Evolutionary conservation across 2,329 filamentous ascomycete genomes (phyloP), one percentile per base, ranked within the genome.

Genomic region (Paraphaeosphaeria sporulosa): DNA sequence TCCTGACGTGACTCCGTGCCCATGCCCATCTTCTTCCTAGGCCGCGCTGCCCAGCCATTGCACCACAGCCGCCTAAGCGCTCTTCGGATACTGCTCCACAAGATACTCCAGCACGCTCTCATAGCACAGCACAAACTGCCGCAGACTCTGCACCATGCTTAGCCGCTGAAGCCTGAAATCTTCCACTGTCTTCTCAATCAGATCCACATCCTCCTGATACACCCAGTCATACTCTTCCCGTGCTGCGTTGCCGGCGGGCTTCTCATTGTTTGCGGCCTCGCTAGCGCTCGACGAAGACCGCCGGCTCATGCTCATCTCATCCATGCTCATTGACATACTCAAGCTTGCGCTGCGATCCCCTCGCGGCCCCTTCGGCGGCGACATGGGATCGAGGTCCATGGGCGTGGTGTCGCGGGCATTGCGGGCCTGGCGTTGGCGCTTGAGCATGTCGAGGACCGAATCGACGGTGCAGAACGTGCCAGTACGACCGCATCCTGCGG

Each of bases 391-490:
- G 4, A 80, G 51, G 12, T 83, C 80, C 83, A 85, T 85, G 0
- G 82, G 80, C 3, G 76, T 78, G 8, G 59, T 64, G 49, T 78
- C 72, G 3, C 77, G 69, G 1, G 57, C 55, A 8, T 72, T 75
- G 4, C 68, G 69, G 32, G 78, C 79, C 61, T 78, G 75, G 21
- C 82, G 86, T 77, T 97, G 93, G n/a, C 92, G 88, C 81, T 97
- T 97, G 61, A 99, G 81, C 91, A 97, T 96, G 78, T 97, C 94
- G 58, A 98, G 90, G 9, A 98, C 95, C 42, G 90, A 94, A 76
- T 98, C 95, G 17, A 98, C 93, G 0, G 95, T 96, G 76, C 95
- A 98, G 74, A 98, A 99, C 0, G 95, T 94, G 3, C 95, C 95
- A 0, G 95, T 99, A 15, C 95, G 90, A 0, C 95, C 95, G 78